Conservation (phyloP, 768 basidiomycete species). For the Boletus rubroflammeus region DNA sequence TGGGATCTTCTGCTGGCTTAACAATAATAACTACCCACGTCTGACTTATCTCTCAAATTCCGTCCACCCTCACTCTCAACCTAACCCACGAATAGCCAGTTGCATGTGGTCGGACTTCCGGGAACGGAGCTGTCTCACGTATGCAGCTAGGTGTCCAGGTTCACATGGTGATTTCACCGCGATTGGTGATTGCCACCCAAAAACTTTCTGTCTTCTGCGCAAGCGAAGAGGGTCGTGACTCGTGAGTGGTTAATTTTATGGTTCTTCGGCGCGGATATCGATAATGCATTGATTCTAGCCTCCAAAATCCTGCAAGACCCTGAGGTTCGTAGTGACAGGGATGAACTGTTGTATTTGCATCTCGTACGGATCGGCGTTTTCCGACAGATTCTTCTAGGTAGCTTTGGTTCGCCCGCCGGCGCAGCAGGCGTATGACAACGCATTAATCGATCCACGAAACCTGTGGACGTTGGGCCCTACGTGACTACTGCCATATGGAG, state of each 20-base stretch:
- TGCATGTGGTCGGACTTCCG: conserved; percentile 1
- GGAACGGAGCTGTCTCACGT: neutral
- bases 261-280: conserved; percentile 10
- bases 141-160: neutral
- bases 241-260: conserved; percentile 4
- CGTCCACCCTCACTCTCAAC: neutral
- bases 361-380: neutral
- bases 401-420: neutral
- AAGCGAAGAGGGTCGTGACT: conserved; percentile 3
- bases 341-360: neutral
- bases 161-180: conserved; percentile 4
- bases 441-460: conserved; percentile 1
- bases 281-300: conserved; percentile 1
- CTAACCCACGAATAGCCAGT: conserved; percentile 7
- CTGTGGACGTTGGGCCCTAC: neutral
- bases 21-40: neutral
- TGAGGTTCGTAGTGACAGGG: conserved; percentile 1
- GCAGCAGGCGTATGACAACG: neutral
- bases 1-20: neutral
- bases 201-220: conserved; percentile 1
- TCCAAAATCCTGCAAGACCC: conserved; percentile 5
- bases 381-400: conserved; percentile 1
- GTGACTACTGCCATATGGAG: neutral
- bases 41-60: neutral
- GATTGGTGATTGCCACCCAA: conserved; percentile 13